Evolutionary conservation across 2,329 filamentous ascomycete species (phyloP).

Genomic region (Incumbomyces delicatus): DNA sequence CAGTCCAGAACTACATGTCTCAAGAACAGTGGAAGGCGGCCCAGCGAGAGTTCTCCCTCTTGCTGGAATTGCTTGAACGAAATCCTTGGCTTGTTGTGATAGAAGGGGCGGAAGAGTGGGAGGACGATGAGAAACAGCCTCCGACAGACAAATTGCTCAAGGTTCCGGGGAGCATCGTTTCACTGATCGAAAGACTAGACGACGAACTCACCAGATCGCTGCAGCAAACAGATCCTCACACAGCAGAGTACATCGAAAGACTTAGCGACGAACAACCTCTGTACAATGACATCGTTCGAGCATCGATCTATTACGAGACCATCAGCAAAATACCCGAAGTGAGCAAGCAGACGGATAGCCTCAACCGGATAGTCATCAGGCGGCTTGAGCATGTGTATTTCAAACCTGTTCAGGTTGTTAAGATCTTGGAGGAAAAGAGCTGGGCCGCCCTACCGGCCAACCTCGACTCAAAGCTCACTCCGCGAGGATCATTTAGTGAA

Average conservation of each 20-base stretch:
- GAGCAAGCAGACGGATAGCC: conserved; percentile 70
- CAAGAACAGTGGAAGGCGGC: conserved; percentile 96
- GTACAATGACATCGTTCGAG: conserved; percentile 86
- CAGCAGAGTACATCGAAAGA: conserved; percentile 94
- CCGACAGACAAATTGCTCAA: conserved; percentile 67
- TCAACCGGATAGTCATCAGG: conserved; percentile 90
- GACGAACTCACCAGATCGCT: conserved; percentile 96
- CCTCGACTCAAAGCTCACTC: conserved; percentile 71
- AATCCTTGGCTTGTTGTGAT: conserved; percentile 75
- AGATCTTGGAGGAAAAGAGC: conserved; percentile 85
- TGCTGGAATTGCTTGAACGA: conserved; percentile 69
- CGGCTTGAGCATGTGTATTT: conserved; percentile 97
- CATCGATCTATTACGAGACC: conserved; percentile 77
- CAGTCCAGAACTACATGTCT: conserved; percentile 66
- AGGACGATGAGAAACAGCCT: conserved; percentile 93
- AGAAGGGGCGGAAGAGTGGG: conserved; percentile 94
- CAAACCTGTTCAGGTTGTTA: conserved; percentile 90
- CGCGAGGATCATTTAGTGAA: conserved; percentile 58
- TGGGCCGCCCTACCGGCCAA: conserved; percentile 68
- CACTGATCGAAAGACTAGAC: conserved; percentile 87
- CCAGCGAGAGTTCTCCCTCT: conserved; percentile 69
- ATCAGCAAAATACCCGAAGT: conserved; percentile 55
- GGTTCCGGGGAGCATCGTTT: conserved; percentile 90
- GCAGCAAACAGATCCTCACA: conserved; percentile 95
- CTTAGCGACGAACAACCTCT: conserved; percentile 80